A percentile compares a stretch with the other conserved stretches of the same genome.
Evolutionary conservation across 2,329 filamentous ascomycete genomes (phyloP).

Genomic region (Ascochyta rabiei): DNA sequence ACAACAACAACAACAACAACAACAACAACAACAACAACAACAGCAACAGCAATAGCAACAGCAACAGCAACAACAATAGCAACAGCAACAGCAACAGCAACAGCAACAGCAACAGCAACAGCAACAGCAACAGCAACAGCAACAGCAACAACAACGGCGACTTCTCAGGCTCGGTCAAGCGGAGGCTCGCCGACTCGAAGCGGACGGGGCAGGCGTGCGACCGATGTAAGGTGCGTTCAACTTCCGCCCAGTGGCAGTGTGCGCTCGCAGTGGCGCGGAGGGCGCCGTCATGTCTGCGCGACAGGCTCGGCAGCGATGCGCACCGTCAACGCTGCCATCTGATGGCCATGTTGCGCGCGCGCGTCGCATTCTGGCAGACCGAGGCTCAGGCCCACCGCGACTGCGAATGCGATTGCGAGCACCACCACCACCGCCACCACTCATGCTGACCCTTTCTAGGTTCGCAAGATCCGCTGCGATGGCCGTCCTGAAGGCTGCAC

Average conservation of each 20-base stretch:
- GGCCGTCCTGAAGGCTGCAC: slow-evolving; percentile 80
- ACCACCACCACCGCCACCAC: not conserved
- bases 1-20: slow-evolving; percentile 19
- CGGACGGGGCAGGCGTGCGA: slow-evolving; percentile 86
- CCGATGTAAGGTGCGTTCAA: slow-evolving; percentile 72
- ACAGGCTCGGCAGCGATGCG: not conserved
- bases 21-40: too few relatives aligned
- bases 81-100: slow-evolving; percentile 40
- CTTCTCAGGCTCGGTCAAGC: slow-evolving; percentile 52
- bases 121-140: too few relatives aligned
- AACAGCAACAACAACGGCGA: slow-evolving; percentile 32
- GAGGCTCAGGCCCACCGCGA: slow-evolving; percentile 7
- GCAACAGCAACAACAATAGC: slow-evolving; percentile 34
- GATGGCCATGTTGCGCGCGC: not conserved
- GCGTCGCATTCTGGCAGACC: not conserved
- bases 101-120: too few relatives aligned
- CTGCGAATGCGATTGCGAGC: not conserved
- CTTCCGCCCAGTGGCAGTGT: not conserved
- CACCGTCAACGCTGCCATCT: not conserved
- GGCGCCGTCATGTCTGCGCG: not conserved
- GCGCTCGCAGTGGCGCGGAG: not conserved
- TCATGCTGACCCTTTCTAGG: slow-evolving; percentile 52
- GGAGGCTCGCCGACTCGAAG: slow-evolving; percentile 60
- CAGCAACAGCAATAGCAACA: slow-evolving; percentile 25
- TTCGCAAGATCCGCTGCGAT: slow-evolving; percentile 88